Base-by-base conservation (phyloP, 257 asterid genomes). In the Solanum lignicaule region DNA sequence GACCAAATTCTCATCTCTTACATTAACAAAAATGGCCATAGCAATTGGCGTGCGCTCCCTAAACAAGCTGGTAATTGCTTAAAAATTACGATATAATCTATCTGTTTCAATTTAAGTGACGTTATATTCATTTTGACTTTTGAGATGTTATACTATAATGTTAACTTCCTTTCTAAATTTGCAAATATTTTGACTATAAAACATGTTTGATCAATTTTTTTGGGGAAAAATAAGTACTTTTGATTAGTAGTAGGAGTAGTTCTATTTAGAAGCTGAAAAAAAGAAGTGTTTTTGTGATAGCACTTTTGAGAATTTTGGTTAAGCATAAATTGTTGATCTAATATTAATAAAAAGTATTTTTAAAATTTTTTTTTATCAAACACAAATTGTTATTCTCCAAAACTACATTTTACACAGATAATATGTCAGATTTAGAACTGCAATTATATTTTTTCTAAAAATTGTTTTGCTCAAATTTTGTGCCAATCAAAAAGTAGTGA, bases 21-120 rank as follows among this genome's bases (percentile, higher is more conserved):
- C 5, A 78, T 78, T 41, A 21, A 25, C 5, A 78, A 5, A 78
- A 14, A 78, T 78, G 84, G 84, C 0, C 65, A 41, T 41, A 14
- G 84, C 62, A 78, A 78, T 78, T 78, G 84, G 65, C 84, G 38
- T 0, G 65, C 65, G 1, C 84, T 78, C 21, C 84, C 84, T 41
- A 78, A 43, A 41, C 84, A 41, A 78, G 83, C 83, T 0, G 83
- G 83, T 76, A 76, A 7, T 74, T 74, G 18, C 78, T 16, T 1
- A 4, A 4, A 32, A 32, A 32, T 2, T 71, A 1, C 4, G 3
- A 71, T 71, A 3, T 71, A 2, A 0, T 16, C 6, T 31, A 0
- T 71, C 0, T 71, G 1, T 71, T 71, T 74, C 14, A 78, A 9
- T 78, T 78, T 41, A 78, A 0, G 7, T 41, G 5, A 78, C 0